These are phyloP conservation scores for Hura crepitans DNA, from an alignment of 441 rosid species.

Conservation along the genomic window DNA sequence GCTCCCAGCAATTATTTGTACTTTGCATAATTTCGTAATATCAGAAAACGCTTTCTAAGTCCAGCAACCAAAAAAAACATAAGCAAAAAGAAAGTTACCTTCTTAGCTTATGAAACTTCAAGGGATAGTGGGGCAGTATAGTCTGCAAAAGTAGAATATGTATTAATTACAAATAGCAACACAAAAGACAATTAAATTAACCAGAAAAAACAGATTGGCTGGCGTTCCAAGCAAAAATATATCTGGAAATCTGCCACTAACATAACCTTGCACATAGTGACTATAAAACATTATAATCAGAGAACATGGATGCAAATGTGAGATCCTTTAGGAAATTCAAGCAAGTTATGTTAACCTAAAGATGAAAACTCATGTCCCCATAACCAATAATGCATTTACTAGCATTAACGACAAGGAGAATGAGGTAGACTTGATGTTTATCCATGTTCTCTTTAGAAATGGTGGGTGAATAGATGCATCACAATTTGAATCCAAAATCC, in stretches of 20 bases:
- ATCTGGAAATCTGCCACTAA: neutral
- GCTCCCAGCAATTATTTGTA: neutral
- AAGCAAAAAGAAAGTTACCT: constrained; percentile 37
- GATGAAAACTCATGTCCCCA: neutral
- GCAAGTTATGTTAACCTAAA: neutral
- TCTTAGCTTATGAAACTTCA: constrained; percentile 61
- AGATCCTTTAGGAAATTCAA: neutral
- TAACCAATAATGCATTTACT: neutral
- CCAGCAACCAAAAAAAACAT: neutral
- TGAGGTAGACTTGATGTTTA: neutral
- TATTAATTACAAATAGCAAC: neutral
- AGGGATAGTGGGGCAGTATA: constrained; percentile 56
- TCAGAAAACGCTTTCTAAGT: neutral
- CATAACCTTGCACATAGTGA: neutral
- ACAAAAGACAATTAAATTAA: neutral
- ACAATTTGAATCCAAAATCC: neutral
- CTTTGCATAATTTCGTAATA: neutral
- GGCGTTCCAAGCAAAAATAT: neutral
- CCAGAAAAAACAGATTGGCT: neutral
- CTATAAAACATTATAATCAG: neutral
- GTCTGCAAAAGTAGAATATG: constrained; percentile 42
- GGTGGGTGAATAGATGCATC: neutral
- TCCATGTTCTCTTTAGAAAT: neutral
- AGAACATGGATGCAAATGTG: neutral
- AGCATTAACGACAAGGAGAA: neutral